Percentiles rank a stretch among this genome's conserved stretches.
Evolutionary conservation across 345 rosid genomes (phyloP).

Genomic region (Heritiera fomes): DNA sequence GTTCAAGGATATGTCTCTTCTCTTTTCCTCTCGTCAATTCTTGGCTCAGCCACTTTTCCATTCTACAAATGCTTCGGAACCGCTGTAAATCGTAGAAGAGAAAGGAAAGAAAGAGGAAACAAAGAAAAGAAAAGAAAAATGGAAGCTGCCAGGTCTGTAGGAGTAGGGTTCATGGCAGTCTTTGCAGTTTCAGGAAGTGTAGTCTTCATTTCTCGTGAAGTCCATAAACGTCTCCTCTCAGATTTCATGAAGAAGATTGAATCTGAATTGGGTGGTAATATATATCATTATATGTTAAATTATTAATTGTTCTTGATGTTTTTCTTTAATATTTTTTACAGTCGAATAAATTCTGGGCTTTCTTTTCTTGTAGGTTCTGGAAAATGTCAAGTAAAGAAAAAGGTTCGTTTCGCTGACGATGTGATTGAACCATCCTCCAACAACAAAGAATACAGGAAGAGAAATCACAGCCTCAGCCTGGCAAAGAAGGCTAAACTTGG

Average conservation of each 20-base stretch:
- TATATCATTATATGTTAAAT: background rate
- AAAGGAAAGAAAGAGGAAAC: background rate
- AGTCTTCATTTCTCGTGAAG: slow-evolving; percentile 56
- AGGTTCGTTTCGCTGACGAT: slow-evolving; percentile 76
- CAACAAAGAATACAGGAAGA: slow-evolving; percentile 61
- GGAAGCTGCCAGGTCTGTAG: slow-evolving; percentile 28
- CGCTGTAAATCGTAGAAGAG: background rate
- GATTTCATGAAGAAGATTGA: slow-evolving; percentile 68
- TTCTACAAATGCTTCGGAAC: background rate
- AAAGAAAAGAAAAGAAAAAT: background rate
- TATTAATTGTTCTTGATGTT: background rate
- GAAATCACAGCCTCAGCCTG: slow-evolving; percentile 22
- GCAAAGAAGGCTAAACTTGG: background rate
- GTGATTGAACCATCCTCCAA: slow-evolving; percentile 72
- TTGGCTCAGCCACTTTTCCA: background rate
- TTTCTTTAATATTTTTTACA: background rate
- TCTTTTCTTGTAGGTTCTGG: background rate
- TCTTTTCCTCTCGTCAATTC: background rate
- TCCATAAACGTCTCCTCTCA: slow-evolving; percentile 72
- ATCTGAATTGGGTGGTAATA: slow-evolving; percentile 48
- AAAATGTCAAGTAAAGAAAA: slow-evolving; percentile 46
- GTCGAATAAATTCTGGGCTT: background rate
- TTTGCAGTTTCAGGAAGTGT: slow-evolving; percentile 82
- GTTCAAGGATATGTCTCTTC: slow-evolving; percentile 9
- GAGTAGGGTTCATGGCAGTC: slow-evolving; percentile 63